These are phyloP conservation scores for Cercospora beticola DNA, from an alignment of 2,329 filamentous ascomycete genomes.

Conservation along the genomic window DNA sequence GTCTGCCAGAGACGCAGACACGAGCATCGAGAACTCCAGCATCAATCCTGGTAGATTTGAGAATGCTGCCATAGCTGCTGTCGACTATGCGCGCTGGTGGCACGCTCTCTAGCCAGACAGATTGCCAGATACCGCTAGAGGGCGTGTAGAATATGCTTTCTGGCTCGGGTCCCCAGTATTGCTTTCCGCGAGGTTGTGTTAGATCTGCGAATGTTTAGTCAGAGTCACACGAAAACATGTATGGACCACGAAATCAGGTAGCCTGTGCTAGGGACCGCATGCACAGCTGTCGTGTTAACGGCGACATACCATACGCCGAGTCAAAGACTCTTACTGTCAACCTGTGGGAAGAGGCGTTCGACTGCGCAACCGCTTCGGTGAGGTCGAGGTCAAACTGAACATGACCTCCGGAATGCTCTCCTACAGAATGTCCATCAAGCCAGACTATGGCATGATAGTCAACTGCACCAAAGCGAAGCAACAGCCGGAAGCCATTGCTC, in stretches of 20 bases:
- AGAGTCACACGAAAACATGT: background rate
- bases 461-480: slow-evolving; percentile 61
- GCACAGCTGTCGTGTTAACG: background rate
- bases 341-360: slow-evolving; percentile 31
- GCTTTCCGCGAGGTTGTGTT: slow-evolving; percentile 66
- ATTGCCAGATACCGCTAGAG: slow-evolving; percentile 73
- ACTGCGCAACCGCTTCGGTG: slow-evolving; percentile 43
- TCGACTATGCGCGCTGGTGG: slow-evolving; percentile 55
- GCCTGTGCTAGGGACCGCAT: background rate
- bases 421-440: slow-evolving; percentile 55
- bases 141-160: slow-evolving; percentile 71
- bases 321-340: slow-evolving; percentile 62
- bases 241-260: background rate
- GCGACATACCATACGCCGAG: slow-evolving; percentile 50
- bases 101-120: slow-evolving; percentile 66
- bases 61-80: slow-evolving; percentile 58
- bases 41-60: slow-evolving; percentile 56
- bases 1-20: slow-evolving; percentile 52
- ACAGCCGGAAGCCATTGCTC: slow-evolving; percentile 43
- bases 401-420: slow-evolving; percentile 59
- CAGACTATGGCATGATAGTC: slow-evolving; percentile 62
- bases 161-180: slow-evolving; percentile 59
- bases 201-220: slow-evolving; percentile 46
- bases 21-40: slow-evolving; percentile 53
- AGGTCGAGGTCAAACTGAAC: slow-evolving; percentile 59